phyloP scores from a whole-genome alignment of 176 grass and related monocot species.

The Typha latifolia region DNA sequence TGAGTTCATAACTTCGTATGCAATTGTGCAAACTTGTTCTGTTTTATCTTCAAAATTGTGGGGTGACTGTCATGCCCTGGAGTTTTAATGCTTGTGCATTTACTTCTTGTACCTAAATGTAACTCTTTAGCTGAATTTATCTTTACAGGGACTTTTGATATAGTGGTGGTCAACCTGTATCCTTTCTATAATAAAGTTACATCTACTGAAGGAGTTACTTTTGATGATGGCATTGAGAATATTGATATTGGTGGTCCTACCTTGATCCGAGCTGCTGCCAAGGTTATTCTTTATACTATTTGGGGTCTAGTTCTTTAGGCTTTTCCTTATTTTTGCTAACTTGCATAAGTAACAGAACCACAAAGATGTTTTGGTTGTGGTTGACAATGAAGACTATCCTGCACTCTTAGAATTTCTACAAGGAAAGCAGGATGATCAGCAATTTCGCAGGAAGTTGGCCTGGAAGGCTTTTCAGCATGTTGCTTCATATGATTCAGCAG shows the following conservation, averaged over 20 bases:
- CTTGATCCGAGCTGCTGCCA: slow-evolving; percentile 86
- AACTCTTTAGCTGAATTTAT: slow-evolving; percentile 1
- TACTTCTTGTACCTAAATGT: neutral
- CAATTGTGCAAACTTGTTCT: neutral
- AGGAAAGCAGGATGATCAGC: slow-evolving; percentile 34
- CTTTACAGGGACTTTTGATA: slow-evolving; percentile 73
- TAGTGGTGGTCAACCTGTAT: slow-evolving; percentile 95
- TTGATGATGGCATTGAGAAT: slow-evolving; percentile 93
- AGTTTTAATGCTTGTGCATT: neutral
- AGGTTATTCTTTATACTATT: slow-evolving; percentile 33
- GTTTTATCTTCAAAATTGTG: neutral
- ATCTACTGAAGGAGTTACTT: slow-evolving; percentile 44
- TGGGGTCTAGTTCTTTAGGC: neutral
- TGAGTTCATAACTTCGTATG: slow-evolving; percentile 12
- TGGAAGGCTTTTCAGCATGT: slow-evolving; percentile 93
- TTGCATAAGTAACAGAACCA: slow-evolving; percentile 17
- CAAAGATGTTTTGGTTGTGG: slow-evolving; percentile 28
- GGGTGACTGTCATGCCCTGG: too few species aligned
- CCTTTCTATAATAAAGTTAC: slow-evolving; percentile 96
- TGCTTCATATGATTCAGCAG: slow-evolving; percentile 74
- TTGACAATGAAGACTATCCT: slow-evolving; percentile 24
- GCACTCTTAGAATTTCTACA: slow-evolving; percentile 20
- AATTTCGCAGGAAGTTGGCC: slow-evolving; percentile 61
- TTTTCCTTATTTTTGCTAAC: neutral
- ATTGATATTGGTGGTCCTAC: slow-evolving; percentile 94